Conservation (phyloP, 1,284 basidiomycete genomes). For the Neotropicomus parvogracilis region DNA sequence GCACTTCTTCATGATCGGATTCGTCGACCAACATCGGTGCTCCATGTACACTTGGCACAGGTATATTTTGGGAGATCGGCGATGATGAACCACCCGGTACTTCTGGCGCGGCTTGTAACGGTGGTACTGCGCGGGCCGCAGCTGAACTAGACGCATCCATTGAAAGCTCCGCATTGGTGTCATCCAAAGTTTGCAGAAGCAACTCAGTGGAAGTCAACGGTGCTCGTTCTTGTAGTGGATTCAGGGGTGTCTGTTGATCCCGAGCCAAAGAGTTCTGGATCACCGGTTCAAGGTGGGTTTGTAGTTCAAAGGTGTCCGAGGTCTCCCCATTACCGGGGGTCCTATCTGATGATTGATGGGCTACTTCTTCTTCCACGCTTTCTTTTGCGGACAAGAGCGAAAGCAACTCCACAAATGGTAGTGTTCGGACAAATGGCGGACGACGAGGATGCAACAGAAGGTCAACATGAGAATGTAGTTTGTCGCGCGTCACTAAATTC, state of each 20-base stretch:
- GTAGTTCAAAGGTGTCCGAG: neutral
- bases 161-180: neutral
- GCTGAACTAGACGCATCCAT: neutral
- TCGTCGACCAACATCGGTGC: constrained; percentile 28
- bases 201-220: neutral
- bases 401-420: constrained; percentile 61
- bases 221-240: constrained; percentile 2
- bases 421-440: constrained; percentile 65
- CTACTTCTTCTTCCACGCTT: constrained; percentile 52
- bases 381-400: constrained; percentile 61
- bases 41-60: neutral
- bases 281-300: neutral
- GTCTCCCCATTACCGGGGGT: constrained; percentile 6
- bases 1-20: constrained; percentile 52
- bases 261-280: constrained; percentile 1
- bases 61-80: constrained; percentile 8
- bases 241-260: neutral
- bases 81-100: neutral
- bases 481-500: constrained; percentile 16
- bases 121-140: neutral
- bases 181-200: constrained; percentile 1
- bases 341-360: constrained; percentile 43
- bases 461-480: constrained; percentile 47
- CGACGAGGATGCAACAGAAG: constrained; percentile 72
- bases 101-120: neutral